phyloP scores from a whole-genome alignment of 2,329 filamentous ascomycete species.

The Talaromyces sp. region DNA sequence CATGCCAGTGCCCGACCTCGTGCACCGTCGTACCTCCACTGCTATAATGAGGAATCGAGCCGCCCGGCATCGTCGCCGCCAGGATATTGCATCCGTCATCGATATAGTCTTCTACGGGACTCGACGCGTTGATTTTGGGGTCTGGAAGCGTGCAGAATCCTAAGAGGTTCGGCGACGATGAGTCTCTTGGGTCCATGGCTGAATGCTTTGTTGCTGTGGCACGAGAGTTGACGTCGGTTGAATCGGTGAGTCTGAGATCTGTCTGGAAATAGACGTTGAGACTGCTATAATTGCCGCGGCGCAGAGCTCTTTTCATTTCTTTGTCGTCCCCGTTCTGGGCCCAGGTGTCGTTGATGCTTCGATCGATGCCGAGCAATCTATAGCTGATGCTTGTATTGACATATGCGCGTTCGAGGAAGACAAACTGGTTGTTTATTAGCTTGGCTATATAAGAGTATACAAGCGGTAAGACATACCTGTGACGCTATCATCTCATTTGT shows the following conservation, averaged over 20 bases:
- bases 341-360: conserved; percentile 52
- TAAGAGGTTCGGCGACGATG: conserved; percentile 35
- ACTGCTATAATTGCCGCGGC: conserved; percentile 48
- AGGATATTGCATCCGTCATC: conserved; percentile 55
- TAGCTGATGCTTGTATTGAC: conserved; percentile 44
- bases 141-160: conserved; percentile 51
- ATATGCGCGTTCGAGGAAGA: conserved; percentile 44
- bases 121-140: conserved; percentile 35
- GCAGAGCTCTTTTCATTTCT: conserved; percentile 50
- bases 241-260: conserved; percentile 35
- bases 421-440: conserved; percentile 19
- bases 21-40: conserved; percentile 42
- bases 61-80: conserved; percentile 53
- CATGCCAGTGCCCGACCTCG: conserved; percentile 46
- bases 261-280: conserved; percentile 59
- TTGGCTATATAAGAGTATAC: neutral
- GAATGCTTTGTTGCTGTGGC: neutral
- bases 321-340: conserved; percentile 45
- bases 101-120: conserved; percentile 36
- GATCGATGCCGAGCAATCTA: conserved; percentile 45
- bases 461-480: conserved; percentile 24
- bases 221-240: conserved; percentile 17
- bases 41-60: conserved; percentile 45
- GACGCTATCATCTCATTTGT: conserved; percentile 29
- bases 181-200: conserved; percentile 21